Percentiles rank a stretch among this genome's conserved stretches.
Evolutionary conservation across 1,284 basidiomycete species (phyloP).

Genomic region (Ganoderma lucidum): DNA sequence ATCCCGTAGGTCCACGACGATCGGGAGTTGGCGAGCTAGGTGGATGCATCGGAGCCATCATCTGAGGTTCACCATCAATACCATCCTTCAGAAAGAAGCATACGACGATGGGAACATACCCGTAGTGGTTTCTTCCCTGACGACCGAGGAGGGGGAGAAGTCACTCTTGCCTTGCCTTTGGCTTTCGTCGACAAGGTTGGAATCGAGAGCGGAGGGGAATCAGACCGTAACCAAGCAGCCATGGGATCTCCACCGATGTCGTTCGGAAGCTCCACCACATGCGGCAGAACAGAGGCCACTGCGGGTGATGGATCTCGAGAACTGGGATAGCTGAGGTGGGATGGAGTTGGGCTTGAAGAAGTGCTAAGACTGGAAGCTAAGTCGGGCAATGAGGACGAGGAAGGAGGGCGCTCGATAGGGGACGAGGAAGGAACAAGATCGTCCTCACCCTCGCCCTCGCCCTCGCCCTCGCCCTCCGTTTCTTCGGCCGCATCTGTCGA

Average conservation of each 20-base stretch:
- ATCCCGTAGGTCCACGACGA: conserved; percentile 35
- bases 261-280: conserved; percentile 13
- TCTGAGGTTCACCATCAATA: conserved; percentile 7
- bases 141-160: not conserved
- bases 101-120: conserved; percentile 22
- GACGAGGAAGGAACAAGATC: conserved; percentile 20
- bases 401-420: conserved; percentile 33
- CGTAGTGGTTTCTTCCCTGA: conserved; percentile 21
- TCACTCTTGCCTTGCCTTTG: conserved; percentile 25
- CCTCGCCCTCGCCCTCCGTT: conserved; percentile 9
- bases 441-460: not conserved
- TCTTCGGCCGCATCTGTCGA: conserved; percentile 9
- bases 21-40: conserved; percentile 62
- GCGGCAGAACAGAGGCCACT: conserved; percentile 9
- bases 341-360: conserved; percentile 71
- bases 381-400: conserved; percentile 59
- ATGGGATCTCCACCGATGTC: conserved; percentile 27
- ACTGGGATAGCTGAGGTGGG: conserved; percentile 32
- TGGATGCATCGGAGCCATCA: conserved; percentile 42
- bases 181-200: conserved; percentile 10
- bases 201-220: conserved; percentile 17
- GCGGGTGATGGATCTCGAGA: conserved; percentile 31
- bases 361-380: conserved; percentile 70
- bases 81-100: not conserved
- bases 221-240: conserved; percentile 25